phyloP scores from a whole-genome alignment of 2,329 filamentous ascomycete species.

The Colletotrichum ledebouriae region DNA sequence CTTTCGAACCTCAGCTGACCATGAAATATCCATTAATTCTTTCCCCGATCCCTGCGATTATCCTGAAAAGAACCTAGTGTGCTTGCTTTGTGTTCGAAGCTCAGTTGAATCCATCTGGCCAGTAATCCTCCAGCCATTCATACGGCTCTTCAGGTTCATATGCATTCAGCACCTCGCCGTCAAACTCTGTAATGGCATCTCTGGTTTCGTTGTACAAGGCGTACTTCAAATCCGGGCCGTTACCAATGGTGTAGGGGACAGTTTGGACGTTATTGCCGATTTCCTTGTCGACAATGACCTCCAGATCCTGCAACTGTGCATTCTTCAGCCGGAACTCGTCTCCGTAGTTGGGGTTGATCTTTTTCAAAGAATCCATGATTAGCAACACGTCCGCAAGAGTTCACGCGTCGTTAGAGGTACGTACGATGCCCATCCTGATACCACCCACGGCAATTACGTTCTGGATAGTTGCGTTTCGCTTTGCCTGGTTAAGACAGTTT shows the following conservation, averaged over 20 bases:
- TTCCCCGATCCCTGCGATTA: no score
- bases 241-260: constrained; percentile 46
- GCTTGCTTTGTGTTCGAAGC: neutral
- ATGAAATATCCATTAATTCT: no score
- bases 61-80: no score
- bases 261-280: constrained; percentile 50
- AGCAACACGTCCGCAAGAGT: no score
- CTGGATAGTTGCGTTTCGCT: constrained; percentile 46
- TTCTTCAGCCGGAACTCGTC: constrained; percentile 49
- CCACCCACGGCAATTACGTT: constrained; percentile 48
- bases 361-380: neutral
- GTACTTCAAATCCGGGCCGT: constrained; percentile 48
- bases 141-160: constrained; percentile 58
- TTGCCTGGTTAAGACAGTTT: constrained; percentile 48
- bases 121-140: constrained; percentile 68
- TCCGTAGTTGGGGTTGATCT: constrained; percentile 50
- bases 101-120: constrained; percentile 47
- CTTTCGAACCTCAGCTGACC: no score
- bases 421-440: constrained; percentile 46
- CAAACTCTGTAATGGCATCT: constrained; percentile 47
- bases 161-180: constrained; percentile 43
- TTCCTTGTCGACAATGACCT: constrained; percentile 47
- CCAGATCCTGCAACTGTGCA: constrained; percentile 46
- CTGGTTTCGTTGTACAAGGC: constrained; percentile 48
- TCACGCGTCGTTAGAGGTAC: constrained; percentile 10